These are phyloP conservation scores for Russula lepida DNA, from an alignment of 768 basidiomycete genomes.

Conservation along the genomic window DNA sequence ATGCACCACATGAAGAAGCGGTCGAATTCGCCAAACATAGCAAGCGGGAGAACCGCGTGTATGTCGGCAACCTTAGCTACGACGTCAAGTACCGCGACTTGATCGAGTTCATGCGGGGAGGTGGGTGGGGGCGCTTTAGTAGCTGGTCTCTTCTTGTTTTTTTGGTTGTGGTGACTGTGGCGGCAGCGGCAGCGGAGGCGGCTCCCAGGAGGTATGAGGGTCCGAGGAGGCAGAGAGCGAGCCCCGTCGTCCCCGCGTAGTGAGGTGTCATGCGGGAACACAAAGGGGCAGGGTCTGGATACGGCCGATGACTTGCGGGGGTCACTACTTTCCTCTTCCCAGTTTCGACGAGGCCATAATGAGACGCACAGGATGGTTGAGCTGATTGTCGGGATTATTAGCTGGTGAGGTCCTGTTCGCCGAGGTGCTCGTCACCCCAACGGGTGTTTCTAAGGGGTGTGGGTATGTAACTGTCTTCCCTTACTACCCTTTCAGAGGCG, in stretches of 20 bases:
- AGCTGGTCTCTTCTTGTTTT: slow-evolving; percentile 38
- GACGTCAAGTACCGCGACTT: slow-evolving; percentile 98
- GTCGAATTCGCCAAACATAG: slow-evolving; percentile 91
- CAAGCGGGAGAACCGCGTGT: slow-evolving; percentile 97
- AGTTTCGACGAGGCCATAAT: slow-evolving; percentile 36
- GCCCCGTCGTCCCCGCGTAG: slow-evolving; percentile 1
- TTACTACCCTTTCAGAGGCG: not conserved
- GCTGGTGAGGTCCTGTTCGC: slow-evolving; percentile 99
- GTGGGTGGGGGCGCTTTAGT: slow-evolving; percentile 85
- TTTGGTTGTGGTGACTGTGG: slow-evolving; percentile 9
- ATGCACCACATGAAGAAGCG: slow-evolving; percentile 87
- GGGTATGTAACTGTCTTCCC: slow-evolving; percentile 54
- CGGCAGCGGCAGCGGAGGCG: not conserved
- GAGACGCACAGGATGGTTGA: slow-evolving; percentile 70
- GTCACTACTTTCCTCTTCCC: slow-evolving; percentile 24
- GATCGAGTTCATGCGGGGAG: slow-evolving; percentile 99
- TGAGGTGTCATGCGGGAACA: not conserved
- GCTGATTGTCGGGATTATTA: slow-evolving; percentile 85
- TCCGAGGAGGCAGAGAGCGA: slow-evolving; percentile 4
- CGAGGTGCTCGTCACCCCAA: slow-evolving; percentile 96
- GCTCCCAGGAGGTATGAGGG: slow-evolving; percentile 8
- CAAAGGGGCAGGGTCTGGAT: not conserved
- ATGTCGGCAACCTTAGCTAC: slow-evolving; percentile 98
- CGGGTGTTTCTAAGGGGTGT: slow-evolving; percentile 97
- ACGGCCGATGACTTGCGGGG: slow-evolving; percentile 7